Evolutionary conservation across 2,329 filamentous ascomycete genomes (phyloP), one percentile per base, ranked within the genome.

Genomic region (Bipolaris oryzae): DNA sequence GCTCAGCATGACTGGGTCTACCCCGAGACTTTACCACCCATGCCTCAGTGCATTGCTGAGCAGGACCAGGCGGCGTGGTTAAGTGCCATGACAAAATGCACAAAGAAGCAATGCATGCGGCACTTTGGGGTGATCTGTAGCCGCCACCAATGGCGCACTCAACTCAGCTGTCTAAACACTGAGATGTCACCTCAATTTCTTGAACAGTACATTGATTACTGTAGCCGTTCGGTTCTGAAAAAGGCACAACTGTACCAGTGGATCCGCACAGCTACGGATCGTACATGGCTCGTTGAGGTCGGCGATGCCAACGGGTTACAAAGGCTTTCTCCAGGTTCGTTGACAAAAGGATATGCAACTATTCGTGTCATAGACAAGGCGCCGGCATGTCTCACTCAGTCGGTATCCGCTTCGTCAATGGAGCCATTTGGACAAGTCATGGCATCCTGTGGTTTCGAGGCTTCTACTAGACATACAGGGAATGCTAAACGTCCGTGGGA

Each of bases 11-110:
- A 66, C 57, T 75, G 70, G 72, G 67, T 74, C n/a, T 73, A 75
- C 55, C 72, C 72, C 38, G 70, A 76, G 62, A 68, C 73, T 53
- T 54, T 75, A 43, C 18, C 54, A 58, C 46, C 72, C 20, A 75
- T 76, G 71, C 72, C 73, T 41, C 72, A 75, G 46, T 76, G 73
- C 49, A 66, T 76, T 46, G 71, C 69, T 47, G 69, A 75, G 56
- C 73, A 76, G 44, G 69, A 74, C 47, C 67, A 58, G 43, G 63
- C 68, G 33, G 21, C 48, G 37, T 76, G 72, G 73, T 58, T 76
- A 50, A 57, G 45, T 50, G 48, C 68, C 52, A 72, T 76, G 69
- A 71, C 73, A 5, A 63, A 53, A 55, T 76, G 73, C 52, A 73
- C 68, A 23, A 44, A 57, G 45, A 70, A 55, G 53, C 55, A 53